Conservation (phyloP, 2,329 filamentous ascomycete species). For the Fusarium domesticum region DNA sequence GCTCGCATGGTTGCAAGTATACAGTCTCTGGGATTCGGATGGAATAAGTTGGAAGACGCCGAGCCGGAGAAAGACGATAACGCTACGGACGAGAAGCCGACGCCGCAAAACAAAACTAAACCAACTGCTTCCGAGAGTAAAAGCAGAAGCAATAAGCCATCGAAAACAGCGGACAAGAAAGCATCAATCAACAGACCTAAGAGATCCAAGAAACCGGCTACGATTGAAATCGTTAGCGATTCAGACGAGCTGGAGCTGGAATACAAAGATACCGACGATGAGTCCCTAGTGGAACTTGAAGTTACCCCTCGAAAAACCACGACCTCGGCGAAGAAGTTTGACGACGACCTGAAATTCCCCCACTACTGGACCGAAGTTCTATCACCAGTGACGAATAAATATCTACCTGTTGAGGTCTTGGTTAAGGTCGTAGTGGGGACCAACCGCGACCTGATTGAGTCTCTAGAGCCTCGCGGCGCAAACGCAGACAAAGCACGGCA, state of each 20-base stretch:
- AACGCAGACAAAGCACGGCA: slow-evolving; percentile 86
- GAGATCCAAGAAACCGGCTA: slow-evolving; percentile 4
- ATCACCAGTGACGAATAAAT: slow-evolving; percentile 76
- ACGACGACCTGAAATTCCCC: slow-evolving; percentile 76
- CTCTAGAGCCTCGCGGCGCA: slow-evolving; percentile 77
- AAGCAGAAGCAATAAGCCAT: background rate
- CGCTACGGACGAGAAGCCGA: background rate
- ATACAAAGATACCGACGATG: slow-evolving; percentile 52
- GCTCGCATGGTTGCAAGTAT: slow-evolving; percentile 79
- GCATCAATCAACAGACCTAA: slow-evolving; percentile 12
- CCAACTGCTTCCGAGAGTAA: background rate
- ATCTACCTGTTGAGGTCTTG: slow-evolving; percentile 74
- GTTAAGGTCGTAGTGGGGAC: slow-evolving; percentile 67
- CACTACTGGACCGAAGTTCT: slow-evolving; percentile 92
- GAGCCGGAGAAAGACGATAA: slow-evolving; percentile 45
- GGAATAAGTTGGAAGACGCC: slow-evolving; percentile 82
- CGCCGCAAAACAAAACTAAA: slow-evolving; percentile 10
- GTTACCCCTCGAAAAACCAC: slow-evolving; percentile 40
- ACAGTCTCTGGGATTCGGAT: slow-evolving; percentile 85
- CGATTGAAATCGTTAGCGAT: slow-evolving; percentile 32
- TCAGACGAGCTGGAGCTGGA: slow-evolving; percentile 45
- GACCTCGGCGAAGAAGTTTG: slow-evolving; percentile 52
- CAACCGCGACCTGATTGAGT: slow-evolving; percentile 67
- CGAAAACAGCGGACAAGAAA: slow-evolving; percentile 16
- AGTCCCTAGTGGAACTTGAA: slow-evolving; percentile 57